phyloP scores from a whole-genome alignment of 306 rosid species.

The Mimosa pudica region DNA sequence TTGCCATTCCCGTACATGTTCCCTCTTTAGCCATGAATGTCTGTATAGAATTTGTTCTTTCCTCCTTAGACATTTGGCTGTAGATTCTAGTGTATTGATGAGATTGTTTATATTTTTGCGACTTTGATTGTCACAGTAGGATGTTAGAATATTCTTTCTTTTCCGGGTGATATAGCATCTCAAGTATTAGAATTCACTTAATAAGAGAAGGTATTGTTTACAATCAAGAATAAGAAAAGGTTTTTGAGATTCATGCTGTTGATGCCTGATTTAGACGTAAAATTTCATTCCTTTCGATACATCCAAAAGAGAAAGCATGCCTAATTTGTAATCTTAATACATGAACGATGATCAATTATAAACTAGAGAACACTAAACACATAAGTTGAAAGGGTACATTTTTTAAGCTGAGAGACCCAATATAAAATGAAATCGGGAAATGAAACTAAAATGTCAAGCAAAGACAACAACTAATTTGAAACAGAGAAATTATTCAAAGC shows the following conservation, averaged over 20 bases:
- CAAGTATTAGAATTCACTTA: not conserved
- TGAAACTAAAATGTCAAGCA: not conserved
- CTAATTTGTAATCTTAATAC: not conserved
- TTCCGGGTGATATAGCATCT: not conserved
- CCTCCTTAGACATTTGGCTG: conserved; percentile 24
- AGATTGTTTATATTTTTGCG: not conserved
- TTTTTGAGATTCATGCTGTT: not conserved
- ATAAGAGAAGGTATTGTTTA: too few relatives aligned
- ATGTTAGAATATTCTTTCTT: not conserved
- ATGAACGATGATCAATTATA: not conserved
- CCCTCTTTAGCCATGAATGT: not conserved
- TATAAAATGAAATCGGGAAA: too few relatives aligned
- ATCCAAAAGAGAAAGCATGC: not conserved
- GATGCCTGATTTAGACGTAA: not conserved
- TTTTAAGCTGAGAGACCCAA: not conserved
- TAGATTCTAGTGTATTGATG: conserved; percentile 27
- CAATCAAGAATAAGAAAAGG: not conserved
- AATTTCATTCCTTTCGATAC: not conserved
- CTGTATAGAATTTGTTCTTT: not conserved
- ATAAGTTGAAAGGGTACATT: not conserved
- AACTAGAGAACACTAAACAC: not conserved
- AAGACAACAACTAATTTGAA: not conserved
- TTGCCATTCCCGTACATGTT: not conserved
- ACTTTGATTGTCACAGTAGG: conserved; percentile 12
- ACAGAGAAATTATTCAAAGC: not conserved